phyloP scores from a whole-genome alignment of 2,329 filamentous ascomycete genomes.

The Cladobotryum protrusum region DNA sequence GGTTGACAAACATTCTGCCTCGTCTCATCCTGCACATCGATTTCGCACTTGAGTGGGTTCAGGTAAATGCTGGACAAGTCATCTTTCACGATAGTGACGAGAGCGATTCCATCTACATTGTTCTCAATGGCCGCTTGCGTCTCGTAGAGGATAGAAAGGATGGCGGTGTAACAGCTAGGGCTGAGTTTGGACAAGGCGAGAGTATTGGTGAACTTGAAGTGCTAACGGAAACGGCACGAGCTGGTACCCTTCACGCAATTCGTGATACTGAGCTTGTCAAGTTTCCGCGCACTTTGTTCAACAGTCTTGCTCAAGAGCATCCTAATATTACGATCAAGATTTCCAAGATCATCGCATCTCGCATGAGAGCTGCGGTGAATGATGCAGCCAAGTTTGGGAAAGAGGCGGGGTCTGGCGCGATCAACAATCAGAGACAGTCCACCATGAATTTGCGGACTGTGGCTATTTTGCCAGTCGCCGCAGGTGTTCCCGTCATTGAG shows the following conservation, averaged over 20 bases:
- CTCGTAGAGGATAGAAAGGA: slow-evolving; percentile 76
- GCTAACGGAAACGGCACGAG: slow-evolving; percentile 85
- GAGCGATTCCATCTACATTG: slow-evolving; percentile 97
- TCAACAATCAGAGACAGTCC: slow-evolving; percentile 61
- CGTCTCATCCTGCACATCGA: slow-evolving; percentile 92
- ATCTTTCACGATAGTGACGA: slow-evolving; percentile 92
- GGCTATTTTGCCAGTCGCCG: slow-evolving; percentile 81
- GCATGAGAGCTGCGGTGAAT: slow-evolving; percentile 85
- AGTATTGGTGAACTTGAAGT: slow-evolving; percentile 97
- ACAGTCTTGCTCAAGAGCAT: slow-evolving; percentile 94
- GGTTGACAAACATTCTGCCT: slow-evolving; percentile 82
- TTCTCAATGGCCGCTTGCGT: slow-evolving; percentile 85
- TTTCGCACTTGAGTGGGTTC: slow-evolving; percentile 96
- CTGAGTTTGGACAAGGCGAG: slow-evolving; percentile 94
- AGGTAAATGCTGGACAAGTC: slow-evolving; percentile 90
- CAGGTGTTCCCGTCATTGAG: slow-evolving; percentile 88
- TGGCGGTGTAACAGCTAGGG: slow-evolving; percentile 76
- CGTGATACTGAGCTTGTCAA: slow-evolving; percentile 94
- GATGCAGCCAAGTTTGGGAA: slow-evolving; percentile 64
- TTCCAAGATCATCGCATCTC: slow-evolving; percentile 93
- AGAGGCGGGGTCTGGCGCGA: slow-evolving; percentile 54
- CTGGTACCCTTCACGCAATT: slow-evolving; percentile 89
- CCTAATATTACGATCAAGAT: slow-evolving; percentile 98
- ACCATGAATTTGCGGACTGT: slow-evolving; percentile 91
- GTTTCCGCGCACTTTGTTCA: slow-evolving; percentile 92